These are phyloP conservation scores for Macrophomina tecta DNA, from an alignment of 2,329 filamentous ascomycete genomes.

Conservation along the genomic window DNA sequence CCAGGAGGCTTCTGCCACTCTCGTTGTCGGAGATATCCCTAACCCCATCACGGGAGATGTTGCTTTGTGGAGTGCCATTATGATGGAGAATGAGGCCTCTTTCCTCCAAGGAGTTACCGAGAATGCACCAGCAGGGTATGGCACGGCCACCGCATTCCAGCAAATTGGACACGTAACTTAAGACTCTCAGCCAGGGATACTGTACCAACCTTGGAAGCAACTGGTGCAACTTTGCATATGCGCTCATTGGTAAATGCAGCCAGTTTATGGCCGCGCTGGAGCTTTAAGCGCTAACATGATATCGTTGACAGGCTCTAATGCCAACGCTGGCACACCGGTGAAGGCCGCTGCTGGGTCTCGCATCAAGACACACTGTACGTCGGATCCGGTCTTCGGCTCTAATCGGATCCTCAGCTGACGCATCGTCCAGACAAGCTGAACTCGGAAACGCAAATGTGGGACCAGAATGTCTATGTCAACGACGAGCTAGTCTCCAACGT, in stretches of 20 bases:
- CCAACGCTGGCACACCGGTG: constrained; percentile 31
- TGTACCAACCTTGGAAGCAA: constrained; percentile 33
- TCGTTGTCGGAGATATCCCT: constrained; percentile 34
- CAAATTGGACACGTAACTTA: neutral
- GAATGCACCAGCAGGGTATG: constrained; percentile 28
- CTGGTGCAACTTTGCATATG: constrained; percentile 37
- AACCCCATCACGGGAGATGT: constrained; percentile 33
- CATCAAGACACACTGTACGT: constrained; percentile 34
- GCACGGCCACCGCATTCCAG: neutral
- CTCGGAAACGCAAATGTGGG: constrained; percentile 33
- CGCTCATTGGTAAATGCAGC: constrained; percentile 26
- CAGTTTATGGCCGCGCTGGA: neutral
- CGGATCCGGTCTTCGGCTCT: neutral
- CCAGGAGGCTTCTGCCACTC: constrained; percentile 34
- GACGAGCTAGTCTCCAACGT: constrained; percentile 34
- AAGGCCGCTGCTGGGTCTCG: constrained; percentile 31
- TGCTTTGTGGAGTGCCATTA: constrained; percentile 37
- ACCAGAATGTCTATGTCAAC: constrained; percentile 36
- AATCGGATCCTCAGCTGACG: neutral
- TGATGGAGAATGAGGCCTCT: constrained; percentile 34
- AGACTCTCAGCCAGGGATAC: constrained; percentile 27
- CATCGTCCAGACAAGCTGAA: constrained; percentile 33
- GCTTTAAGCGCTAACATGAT: neutral
- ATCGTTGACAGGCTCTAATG: constrained; percentile 27
- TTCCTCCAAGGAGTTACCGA: constrained; percentile 38